These are phyloP conservation scores for Rhododendron vialii DNA, from an alignment of 148 eudicot genomes.

Conservation along the genomic window DNA sequence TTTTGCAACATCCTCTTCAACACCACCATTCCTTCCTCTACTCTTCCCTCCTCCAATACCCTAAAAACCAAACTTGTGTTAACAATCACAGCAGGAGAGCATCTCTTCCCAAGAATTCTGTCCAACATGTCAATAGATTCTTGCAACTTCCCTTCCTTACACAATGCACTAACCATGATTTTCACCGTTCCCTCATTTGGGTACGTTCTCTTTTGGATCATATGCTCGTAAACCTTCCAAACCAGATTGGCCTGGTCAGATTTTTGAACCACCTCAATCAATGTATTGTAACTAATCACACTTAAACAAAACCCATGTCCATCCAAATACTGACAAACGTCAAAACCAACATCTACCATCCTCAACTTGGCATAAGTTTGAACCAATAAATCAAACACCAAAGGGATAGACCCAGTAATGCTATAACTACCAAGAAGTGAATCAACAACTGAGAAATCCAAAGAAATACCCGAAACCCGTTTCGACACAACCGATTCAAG, in stretches of 20 bases:
- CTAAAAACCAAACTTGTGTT: slow-evolving; percentile 62
- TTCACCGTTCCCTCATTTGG: slow-evolving; percentile 61
- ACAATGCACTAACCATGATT: slow-evolving; percentile 61
- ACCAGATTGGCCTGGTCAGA: slow-evolving; percentile 37
- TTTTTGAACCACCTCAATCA: slow-evolving; percentile 54
- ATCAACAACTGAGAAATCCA: slow-evolving; percentile 35
- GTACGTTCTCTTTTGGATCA: slow-evolving; percentile 50
- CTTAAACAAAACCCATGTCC: slow-evolving; percentile 55
- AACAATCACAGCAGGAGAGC: slow-evolving; percentile 59
- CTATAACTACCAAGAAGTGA: slow-evolving; percentile 46
- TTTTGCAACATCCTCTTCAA: slow-evolving; percentile 68
- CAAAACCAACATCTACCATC: slow-evolving; percentile 50
- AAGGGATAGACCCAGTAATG: slow-evolving; percentile 39
- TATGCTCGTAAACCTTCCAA: slow-evolving; percentile 77
- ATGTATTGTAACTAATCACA: slow-evolving; percentile 60
- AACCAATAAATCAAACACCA: slow-evolving; percentile 80
- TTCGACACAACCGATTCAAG: slow-evolving; percentile 51
- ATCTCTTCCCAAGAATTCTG: slow-evolving; percentile 70
- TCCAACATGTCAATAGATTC: slow-evolving; percentile 47
- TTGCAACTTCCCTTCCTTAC: slow-evolving; percentile 74
- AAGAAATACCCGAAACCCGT: slow-evolving; percentile 10
- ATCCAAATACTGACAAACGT: slow-evolving; percentile 52
- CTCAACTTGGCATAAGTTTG: slow-evolving; percentile 74
- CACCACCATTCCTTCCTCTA: slow-evolving; percentile 55
- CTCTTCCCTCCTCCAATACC: slow-evolving; percentile 54